phyloP scores from a whole-genome alignment of 495 filamentous ascomycete genomes.

The Filosporella fistucella region DNA sequence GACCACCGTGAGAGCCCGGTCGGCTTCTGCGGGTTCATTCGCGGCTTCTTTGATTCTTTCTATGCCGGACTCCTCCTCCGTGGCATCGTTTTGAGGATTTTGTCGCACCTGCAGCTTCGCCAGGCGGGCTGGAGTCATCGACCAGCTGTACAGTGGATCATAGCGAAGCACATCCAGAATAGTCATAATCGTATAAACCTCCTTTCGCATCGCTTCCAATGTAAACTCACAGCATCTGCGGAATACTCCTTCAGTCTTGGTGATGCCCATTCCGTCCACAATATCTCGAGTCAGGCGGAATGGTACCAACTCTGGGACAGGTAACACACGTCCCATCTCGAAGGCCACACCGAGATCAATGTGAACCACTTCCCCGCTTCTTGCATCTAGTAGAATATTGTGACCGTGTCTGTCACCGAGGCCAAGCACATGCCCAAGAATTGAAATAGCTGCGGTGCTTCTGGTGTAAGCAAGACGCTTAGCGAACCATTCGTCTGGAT shows the following conservation, averaged over 20 bases:
- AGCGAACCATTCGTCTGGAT: slow-evolving; percentile 93
- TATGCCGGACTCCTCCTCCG: slow-evolving; percentile 25
- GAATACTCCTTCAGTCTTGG: slow-evolving; percentile 92
- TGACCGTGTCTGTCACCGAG: slow-evolving; percentile 96
- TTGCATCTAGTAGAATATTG: slow-evolving; percentile 89
- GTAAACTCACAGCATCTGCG: slow-evolving; percentile 97
- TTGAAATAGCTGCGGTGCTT: slow-evolving; percentile 90
- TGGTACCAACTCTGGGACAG: slow-evolving; percentile 90
- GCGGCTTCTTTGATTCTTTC: slow-evolving; percentile 32
- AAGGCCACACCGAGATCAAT: slow-evolving; percentile 97
- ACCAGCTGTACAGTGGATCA: slow-evolving; percentile 95
- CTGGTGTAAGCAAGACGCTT: slow-evolving; percentile 84
- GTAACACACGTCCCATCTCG: slow-evolving; percentile 88
- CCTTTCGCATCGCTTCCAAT: slow-evolving; percentile 84
- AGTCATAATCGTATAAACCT: slow-evolving; percentile 93
- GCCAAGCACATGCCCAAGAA: slow-evolving; percentile 88
- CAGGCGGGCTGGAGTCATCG: slow-evolving; percentile 82
- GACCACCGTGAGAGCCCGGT: slow-evolving; percentile 86
- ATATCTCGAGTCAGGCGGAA: slow-evolving; percentile 95
- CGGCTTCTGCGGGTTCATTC: slow-evolving; percentile 86
- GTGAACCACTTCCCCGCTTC: slow-evolving; percentile 90
- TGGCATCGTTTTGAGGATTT: slow-evolving; percentile 33
- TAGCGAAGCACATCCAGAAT: slow-evolving; percentile 94
- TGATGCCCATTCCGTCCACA: slow-evolving; percentile 95
- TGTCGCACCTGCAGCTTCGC: slow-evolving; percentile 52